Conservation (phyloP, 805 yeast genomes). For the Trichomonascus vanleenenianus region DNA sequence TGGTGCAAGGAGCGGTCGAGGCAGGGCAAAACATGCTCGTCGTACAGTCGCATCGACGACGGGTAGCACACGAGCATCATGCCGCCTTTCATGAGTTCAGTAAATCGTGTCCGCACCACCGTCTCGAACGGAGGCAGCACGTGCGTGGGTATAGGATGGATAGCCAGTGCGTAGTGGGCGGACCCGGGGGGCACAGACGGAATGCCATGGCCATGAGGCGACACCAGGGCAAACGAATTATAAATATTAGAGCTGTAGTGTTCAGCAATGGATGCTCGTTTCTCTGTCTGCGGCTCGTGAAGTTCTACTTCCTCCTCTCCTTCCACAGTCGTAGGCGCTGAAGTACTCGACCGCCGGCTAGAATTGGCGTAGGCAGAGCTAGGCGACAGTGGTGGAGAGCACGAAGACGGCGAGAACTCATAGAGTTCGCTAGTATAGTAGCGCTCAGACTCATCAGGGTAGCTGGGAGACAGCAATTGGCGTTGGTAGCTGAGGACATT, state of each 20-base stretch:
- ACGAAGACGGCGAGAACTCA: too few relatives aligned
- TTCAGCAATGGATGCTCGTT: background rate
- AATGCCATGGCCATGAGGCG: background rate
- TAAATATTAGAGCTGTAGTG: slow-evolving; percentile 1
- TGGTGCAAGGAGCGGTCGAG: slow-evolving; percentile 20
- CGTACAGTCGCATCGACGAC: slow-evolving; percentile 16
- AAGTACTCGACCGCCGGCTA: too few relatives aligned
- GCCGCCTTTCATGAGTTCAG: slow-evolving; percentile 20
- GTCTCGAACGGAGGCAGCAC: slow-evolving; percentile 15
- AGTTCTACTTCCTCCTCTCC: background rate
- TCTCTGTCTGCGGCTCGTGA: background rate
- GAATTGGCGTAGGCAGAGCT: too few relatives aligned
- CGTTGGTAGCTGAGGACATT: too few relatives aligned
- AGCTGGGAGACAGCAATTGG: too few relatives aligned
- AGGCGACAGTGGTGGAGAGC: too few relatives aligned
- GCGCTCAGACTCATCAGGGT: too few relatives aligned
- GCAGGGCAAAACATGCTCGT: slow-evolving; percentile 15
- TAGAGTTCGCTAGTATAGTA: too few relatives aligned
- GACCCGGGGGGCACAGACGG: slow-evolving; percentile 16
- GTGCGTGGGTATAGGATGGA: slow-evolving; percentile 20
- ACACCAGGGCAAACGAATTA: slow-evolving; percentile 8
- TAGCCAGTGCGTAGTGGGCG: slow-evolving; percentile 15
- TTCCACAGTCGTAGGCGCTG: background rate
- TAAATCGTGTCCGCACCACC: slow-evolving; percentile 11
- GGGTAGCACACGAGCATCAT: slow-evolving; percentile 19